These are phyloP conservation scores for Solanum pennellii DNA, from an alignment of 257 asterid genomes.

Conservation along the genomic window DNA sequence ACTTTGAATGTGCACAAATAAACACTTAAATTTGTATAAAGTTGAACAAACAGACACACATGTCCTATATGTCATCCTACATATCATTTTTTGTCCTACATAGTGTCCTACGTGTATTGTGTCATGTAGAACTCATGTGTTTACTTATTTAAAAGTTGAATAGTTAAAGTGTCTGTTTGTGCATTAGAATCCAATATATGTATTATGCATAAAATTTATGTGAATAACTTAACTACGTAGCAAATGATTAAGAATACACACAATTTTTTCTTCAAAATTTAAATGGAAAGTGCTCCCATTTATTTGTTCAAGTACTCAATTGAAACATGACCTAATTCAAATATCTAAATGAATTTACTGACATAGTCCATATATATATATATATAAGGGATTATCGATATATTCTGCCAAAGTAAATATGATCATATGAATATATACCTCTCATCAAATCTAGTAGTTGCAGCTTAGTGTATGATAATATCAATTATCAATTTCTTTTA, in stretches of 20 bases:
- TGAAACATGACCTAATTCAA: background rate
- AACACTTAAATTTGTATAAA: no score
- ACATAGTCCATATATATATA: background rate
- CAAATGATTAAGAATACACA: background rate
- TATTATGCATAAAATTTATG: background rate
- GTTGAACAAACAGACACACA: no score
- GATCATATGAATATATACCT: background rate
- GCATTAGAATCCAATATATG: no score
- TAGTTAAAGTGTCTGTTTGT: no score
- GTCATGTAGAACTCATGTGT: no score
- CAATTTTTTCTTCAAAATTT: background rate
- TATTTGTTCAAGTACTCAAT: background rate
- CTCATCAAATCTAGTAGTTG: constrained; percentile 38
- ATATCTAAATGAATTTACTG: background rate
- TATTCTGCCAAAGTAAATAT: background rate
- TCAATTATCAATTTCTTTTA: constrained; percentile 24
- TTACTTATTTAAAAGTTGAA: no score
- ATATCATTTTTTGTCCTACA: no score
- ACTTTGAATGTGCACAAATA: no score
- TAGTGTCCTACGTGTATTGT: no score
- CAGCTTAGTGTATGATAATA: constrained; percentile 53
- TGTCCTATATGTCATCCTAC: no score
- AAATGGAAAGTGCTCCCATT: background rate
- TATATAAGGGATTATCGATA: background rate
- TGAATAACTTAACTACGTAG: background rate